A percentile compares a stretch with the other conserved stretches of the same genome.
Conservation (phyloP, 2,329 filamentous ascomycete genomes). For the Colletotrichum orchidophilum region DNA sequence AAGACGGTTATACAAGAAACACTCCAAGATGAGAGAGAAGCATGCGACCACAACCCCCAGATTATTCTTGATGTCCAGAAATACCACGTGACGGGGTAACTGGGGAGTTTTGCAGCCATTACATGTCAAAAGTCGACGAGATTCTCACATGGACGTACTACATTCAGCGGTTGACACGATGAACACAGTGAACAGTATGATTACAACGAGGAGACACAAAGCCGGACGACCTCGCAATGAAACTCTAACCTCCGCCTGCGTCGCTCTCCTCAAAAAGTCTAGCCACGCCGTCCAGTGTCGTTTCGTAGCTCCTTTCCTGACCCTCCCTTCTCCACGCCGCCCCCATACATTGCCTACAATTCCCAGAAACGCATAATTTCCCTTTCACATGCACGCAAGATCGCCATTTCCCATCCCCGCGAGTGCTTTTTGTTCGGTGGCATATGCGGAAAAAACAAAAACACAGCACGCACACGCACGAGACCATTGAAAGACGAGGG, state of each 20-base stretch:
- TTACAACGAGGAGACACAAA: not conserved
- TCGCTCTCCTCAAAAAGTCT: not conserved
- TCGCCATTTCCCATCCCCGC: not conserved
- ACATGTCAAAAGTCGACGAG: too few relatives aligned
- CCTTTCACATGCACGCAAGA: not conserved
- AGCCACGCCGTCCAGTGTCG: not conserved
- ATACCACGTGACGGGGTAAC: too few relatives aligned
- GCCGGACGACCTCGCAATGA: not conserved
- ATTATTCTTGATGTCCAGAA: too few relatives aligned
- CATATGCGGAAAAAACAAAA: conserved; percentile 4
- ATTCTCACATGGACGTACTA: too few relatives aligned
- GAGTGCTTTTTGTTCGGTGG: conserved; percentile 5
- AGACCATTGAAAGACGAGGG: conserved; percentile 6
- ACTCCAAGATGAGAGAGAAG: too few relatives aligned
- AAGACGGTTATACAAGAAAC: too few relatives aligned
- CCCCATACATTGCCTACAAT: not conserved
- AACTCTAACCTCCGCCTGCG: not conserved
- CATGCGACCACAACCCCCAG: too few relatives aligned
- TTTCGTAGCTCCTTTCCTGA: conserved; percentile 8
- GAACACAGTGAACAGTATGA: not conserved
- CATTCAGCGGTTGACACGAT: not conserved
- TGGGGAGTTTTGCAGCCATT: too few relatives aligned
- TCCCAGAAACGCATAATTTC: not conserved
- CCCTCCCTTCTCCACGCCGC: not conserved
- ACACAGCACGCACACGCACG: not conserved